Evolutionary conservation across 192 early-diverging fungal species (phyloP).

Genomic region (Polychytrium aggregatum): DNA sequence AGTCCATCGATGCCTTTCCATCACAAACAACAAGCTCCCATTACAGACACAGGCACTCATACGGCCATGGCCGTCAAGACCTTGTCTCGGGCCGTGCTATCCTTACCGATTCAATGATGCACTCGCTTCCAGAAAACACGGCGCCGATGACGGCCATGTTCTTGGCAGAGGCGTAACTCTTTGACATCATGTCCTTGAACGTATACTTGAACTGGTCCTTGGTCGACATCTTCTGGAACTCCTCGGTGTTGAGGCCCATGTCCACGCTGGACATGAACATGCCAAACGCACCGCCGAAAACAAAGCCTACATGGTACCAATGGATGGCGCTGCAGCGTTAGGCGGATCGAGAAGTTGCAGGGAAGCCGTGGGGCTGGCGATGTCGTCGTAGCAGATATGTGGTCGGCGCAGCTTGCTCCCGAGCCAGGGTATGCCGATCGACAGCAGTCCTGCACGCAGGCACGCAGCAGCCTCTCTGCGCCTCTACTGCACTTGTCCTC

Average conservation of each 20-base stretch:
- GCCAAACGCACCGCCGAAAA: slow-evolving; percentile 80
- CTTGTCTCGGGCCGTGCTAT: background rate
- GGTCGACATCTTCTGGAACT: slow-evolving; percentile 57
- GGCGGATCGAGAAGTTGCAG: no score
- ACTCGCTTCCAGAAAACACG: slow-evolving; percentile 87
- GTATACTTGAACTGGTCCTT: slow-evolving; percentile 77
- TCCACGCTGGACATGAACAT: slow-evolving; percentile 87
- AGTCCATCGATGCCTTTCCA: background rate
- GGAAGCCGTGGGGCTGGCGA: no score
- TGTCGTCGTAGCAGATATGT: no score
- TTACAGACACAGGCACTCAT: background rate
- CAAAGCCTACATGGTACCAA: no score
- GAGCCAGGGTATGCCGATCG: no score
- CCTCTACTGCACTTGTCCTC: no score
- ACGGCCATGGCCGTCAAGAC: background rate
- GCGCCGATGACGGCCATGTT: slow-evolving; percentile 88
- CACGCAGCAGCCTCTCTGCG: no score
- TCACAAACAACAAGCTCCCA: background rate
- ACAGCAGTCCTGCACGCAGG: no score
- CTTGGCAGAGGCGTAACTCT: slow-evolving; percentile 75
- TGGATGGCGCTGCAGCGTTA: no score
- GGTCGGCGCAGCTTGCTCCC: no score
- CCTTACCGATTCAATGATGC: slow-evolving; percentile 79
- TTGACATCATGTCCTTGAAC: slow-evolving; percentile 77
- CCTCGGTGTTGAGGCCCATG: slow-evolving; percentile 57